Percentiles rank a stretch among this genome's conserved stretches.
Conservation (phyloP, 192 early-diverging fungal genomes). For the Jimgerdemannia lactiflua region DNA sequence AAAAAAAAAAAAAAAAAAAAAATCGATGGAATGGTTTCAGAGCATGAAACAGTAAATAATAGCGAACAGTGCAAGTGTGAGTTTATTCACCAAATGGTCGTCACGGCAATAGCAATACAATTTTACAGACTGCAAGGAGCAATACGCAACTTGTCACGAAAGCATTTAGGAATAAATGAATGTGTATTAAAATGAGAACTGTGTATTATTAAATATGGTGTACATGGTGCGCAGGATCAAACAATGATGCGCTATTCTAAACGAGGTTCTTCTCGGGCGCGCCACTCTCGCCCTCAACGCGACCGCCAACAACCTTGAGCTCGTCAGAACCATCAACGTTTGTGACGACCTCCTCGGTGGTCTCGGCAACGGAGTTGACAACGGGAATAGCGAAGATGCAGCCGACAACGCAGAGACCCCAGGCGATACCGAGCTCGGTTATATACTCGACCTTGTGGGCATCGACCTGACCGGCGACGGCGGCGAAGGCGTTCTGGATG, state of each 20-base stretch:
- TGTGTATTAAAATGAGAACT: neutral
- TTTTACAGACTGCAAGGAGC: neutral
- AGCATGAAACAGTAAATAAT: too few relatives aligned
- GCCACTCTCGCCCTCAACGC: slow-evolving; percentile 9
- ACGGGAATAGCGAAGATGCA: slow-evolving; percentile 23
- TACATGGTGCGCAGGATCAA: neutral
- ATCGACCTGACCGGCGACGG: slow-evolving; percentile 70
- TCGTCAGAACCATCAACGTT: slow-evolving; percentile 24
- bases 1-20: too few relatives aligned
- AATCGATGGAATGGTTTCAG: too few relatives aligned
- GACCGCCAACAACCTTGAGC: slow-evolving; percentile 31
- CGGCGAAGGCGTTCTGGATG: slow-evolving; percentile 78
- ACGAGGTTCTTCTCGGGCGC: neutral
- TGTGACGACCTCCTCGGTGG: slow-evolving; percentile 31
- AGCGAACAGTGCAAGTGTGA: neutral
- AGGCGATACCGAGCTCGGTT: slow-evolving; percentile 35
- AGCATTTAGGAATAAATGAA: neutral
- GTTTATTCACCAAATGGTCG: neutral
- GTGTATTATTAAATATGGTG: neutral
- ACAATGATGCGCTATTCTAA: neutral
- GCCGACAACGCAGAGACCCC: slow-evolving; percentile 22
- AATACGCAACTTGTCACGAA: neutral
- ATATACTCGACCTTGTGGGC: slow-evolving; percentile 45
- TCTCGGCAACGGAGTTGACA: slow-evolving; percentile 23
- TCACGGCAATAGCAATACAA: neutral